Conservation (phyloP, 768 basidiomycete species). For the Leccinum imitatum region DNA sequence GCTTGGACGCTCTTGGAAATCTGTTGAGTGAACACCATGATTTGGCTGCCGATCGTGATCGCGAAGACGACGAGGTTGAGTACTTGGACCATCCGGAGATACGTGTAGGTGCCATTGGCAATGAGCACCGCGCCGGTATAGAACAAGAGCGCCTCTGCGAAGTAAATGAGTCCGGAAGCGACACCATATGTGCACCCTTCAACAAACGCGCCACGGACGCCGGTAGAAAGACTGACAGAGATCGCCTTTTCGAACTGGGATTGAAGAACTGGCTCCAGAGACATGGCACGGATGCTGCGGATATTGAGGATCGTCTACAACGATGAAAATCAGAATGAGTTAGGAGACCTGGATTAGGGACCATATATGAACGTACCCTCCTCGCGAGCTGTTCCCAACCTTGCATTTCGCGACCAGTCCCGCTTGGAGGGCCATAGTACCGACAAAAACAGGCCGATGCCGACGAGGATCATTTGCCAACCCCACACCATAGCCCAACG, state of each 20-base stretch:
- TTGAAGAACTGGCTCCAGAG: constrained; percentile 70
- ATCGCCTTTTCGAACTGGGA: constrained; percentile 66
- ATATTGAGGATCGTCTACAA: constrained; percentile 74
- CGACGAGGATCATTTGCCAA: constrained; percentile 93
- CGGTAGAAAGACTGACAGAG: constrained; percentile 59
- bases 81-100: no score
- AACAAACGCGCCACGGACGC: constrained; percentile 57
- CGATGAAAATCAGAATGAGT: constrained; percentile 5
- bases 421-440: constrained; percentile 73
- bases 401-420: constrained; percentile 71
- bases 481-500: constrained; percentile 86
- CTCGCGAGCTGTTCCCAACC: constrained; percentile 81
- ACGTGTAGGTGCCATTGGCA: no score
- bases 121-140: no score
- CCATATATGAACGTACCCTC: constrained; percentile 48
- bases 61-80: no score
- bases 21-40: no score
- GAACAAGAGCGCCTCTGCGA: no score
- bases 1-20: no score
- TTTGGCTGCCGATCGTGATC: no score
- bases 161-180: no score
- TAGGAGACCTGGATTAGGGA: not conserved
- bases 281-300: constrained; percentile 85
- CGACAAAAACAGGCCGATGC: constrained; percentile 80
- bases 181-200: no score